phyloP scores from a whole-genome alignment of 2,329 filamentous ascomycete genomes.

The Endothia cerciana region DNA sequence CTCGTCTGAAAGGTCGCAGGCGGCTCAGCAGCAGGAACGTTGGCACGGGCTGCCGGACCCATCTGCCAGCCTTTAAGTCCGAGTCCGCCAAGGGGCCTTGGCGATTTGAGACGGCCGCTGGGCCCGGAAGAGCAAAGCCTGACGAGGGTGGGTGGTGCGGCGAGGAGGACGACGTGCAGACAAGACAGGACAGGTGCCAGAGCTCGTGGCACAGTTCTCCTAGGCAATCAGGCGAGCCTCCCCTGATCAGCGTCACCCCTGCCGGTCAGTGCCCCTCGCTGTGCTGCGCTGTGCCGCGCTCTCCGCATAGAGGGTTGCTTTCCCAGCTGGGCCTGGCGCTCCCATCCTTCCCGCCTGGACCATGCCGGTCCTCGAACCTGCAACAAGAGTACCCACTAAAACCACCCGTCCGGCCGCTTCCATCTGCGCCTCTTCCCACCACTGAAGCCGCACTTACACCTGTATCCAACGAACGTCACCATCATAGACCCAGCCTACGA shows the following conservation, averaged over 20 bases:
- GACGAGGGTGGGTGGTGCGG: background rate
- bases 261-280: background rate
- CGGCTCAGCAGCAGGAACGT: background rate
- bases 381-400: slow-evolving; percentile 16
- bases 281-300: background rate
- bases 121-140: slow-evolving; percentile 2
- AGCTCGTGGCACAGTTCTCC: background rate
- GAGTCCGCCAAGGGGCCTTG: background rate
- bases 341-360: background rate
- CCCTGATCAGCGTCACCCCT: slow-evolving; percentile 15
- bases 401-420: slow-evolving; percentile 6
- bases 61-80: slow-evolving; percentile 6
- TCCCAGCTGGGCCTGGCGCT: slow-evolving; percentile 4
- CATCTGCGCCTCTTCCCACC: slow-evolving; percentile 8
- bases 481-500: background rate
- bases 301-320: background rate
- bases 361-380: slow-evolving; percentile 7
- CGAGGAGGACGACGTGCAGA: background rate
- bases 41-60: slow-evolving; percentile 7
- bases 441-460: slow-evolving; percentile 9
- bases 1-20: background rate
- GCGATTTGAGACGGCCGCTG: slow-evolving; percentile 12
- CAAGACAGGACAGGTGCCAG: background rate
- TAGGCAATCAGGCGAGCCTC: background rate
- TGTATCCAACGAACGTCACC: background rate